These are phyloP conservation scores for Lojkania enalia DNA, from an alignment of 2,329 filamentous ascomycete species.

Conservation along the genomic window DNA sequence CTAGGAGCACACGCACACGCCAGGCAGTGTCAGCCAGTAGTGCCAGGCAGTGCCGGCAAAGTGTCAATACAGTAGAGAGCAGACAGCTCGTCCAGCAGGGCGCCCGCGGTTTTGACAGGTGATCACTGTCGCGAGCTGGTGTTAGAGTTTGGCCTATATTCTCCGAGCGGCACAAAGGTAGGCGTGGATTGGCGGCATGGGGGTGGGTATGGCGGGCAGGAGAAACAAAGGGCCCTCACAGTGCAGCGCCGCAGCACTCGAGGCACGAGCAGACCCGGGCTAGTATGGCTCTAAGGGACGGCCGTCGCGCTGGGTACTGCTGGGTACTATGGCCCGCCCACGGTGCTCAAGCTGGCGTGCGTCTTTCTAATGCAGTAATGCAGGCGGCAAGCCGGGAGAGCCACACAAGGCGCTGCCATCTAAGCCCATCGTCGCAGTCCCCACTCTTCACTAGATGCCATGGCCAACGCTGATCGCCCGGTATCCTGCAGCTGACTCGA, in stretches of 20 bases:
- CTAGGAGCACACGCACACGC: conserved; percentile 16
- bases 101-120: conserved; percentile 42
- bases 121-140: conserved; percentile 18
- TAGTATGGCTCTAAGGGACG: too few relatives aligned
- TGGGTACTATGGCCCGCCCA: conserved; percentile 15
- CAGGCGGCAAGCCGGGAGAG: conserved; percentile 29
- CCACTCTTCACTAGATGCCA: conserved; percentile 13
- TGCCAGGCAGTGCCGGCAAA: conserved; percentile 26
- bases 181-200: too few relatives aligned
- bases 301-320: conserved; percentile 16
- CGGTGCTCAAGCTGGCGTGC: conserved; percentile 32
- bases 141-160: conserved; percentile 45
- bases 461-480: conserved; percentile 29
- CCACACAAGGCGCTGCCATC: conserved; percentile 27
- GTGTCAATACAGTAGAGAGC: conserved; percentile 2
- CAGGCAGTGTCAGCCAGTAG: conserved; percentile 2
- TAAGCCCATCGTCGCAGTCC: conserved; percentile 27
- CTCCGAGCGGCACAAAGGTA: conserved; percentile 39
- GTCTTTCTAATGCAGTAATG: conserved; percentile 12
- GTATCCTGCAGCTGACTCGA: conserved; percentile 40
- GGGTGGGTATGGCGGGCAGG: conserved; percentile 12
- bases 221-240: conserved; percentile 22
- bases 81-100: conserved; percentile 33
- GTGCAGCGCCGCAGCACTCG: conserved; percentile 20
- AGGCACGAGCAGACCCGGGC: conserved; percentile 36